Percentiles rank a stretch among this genome's conserved stretches.
Conservation (phyloP, 1,139 yeast species). For the Blastobotrys apis region DNA sequence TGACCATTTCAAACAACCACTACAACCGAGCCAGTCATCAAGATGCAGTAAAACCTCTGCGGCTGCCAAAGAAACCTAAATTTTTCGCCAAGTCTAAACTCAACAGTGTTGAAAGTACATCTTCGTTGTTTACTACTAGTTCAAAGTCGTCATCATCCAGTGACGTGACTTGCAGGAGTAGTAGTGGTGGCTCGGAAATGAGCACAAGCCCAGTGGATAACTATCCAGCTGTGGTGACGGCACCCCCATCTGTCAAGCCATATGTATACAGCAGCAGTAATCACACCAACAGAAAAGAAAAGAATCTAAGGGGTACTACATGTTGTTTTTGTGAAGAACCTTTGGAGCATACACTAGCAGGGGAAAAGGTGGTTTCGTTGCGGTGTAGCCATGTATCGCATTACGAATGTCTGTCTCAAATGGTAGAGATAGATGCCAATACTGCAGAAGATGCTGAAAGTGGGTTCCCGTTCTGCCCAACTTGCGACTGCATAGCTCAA, state of each 20-base stretch:
- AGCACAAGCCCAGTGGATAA: neutral
- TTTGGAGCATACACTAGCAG: slow-evolving; percentile 23
- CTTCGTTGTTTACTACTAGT: neutral
- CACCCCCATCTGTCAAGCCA: slow-evolving; percentile 20
- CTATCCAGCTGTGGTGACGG: neutral
- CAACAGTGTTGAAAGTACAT: neutral
- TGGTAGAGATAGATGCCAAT: slow-evolving; percentile 19
- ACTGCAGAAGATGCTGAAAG: slow-evolving; percentile 13
- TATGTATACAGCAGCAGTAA: slow-evolving; percentile 15
- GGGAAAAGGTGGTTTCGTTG: slow-evolving; percentile 25
- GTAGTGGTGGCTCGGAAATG: neutral
- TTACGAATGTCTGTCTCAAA: slow-evolving; percentile 25
- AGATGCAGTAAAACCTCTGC: slow-evolving; percentile 9
- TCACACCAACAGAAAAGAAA: slow-evolving; percentile 17
- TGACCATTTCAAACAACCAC: slow-evolving; percentile 4
- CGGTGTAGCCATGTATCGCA: slow-evolving; percentile 28
- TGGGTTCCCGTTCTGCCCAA: slow-evolving; percentile 28
- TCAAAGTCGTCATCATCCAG: neutral
- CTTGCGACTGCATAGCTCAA: slow-evolving; percentile 25
- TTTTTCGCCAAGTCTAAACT: slow-evolving; percentile 8
- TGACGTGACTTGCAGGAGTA: neutral
- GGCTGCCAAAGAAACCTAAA: slow-evolving; percentile 8
- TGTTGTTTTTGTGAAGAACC: slow-evolving; percentile 32
- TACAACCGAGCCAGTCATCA: too few relatives aligned
- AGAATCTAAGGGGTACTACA: slow-evolving; percentile 20